Conservation (phyloP, 176 grass and related monocot species). For the Juncus inflexus region DNA sequence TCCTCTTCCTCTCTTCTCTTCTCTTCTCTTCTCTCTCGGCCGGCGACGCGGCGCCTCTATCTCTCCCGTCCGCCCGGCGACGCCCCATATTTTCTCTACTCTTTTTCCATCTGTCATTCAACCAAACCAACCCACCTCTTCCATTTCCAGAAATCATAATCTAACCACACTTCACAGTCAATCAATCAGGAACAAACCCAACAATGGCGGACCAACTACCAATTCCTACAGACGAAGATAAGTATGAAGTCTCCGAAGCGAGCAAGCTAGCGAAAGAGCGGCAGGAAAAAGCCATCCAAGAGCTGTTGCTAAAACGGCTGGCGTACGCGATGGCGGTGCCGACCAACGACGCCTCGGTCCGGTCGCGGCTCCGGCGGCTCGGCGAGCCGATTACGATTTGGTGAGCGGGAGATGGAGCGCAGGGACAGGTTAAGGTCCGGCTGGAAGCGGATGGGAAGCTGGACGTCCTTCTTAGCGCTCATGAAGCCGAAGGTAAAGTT, state of each 20-base stretch:
- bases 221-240: slow-evolving; percentile 29
- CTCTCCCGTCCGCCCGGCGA: no score
- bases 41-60: no score
- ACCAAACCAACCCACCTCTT: no score
- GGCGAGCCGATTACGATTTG: slow-evolving; percentile 82
- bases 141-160: no score
- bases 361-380: slow-evolving; percentile 66
- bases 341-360: slow-evolving; percentile 82
- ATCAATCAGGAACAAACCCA: no score
- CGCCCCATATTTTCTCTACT: no score
- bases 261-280: slow-evolving; percentile 78
- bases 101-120: no score
- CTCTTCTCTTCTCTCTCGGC: no score
- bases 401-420: slow-evolving; percentile 90
- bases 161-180: no score
- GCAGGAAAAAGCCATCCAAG: slow-evolving; percentile 90
- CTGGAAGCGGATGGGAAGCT: slow-evolving; percentile 73
- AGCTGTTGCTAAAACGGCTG: slow-evolving; percentile 74
- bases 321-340: slow-evolving; percentile 95
- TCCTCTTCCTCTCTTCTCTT: no score
- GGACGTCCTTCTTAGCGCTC: slow-evolving; percentile 53
- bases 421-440: slow-evolving; percentile 67
- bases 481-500: slow-evolving; percentile 51
- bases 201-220: no score
- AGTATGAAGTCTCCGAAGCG: slow-evolving; percentile 79